A percentile compares a stretch with the other conserved stretches of the same genome.
Conservation (phyloP, 2,329 filamentous ascomycete species). For the Emergomyces africanus region DNA sequence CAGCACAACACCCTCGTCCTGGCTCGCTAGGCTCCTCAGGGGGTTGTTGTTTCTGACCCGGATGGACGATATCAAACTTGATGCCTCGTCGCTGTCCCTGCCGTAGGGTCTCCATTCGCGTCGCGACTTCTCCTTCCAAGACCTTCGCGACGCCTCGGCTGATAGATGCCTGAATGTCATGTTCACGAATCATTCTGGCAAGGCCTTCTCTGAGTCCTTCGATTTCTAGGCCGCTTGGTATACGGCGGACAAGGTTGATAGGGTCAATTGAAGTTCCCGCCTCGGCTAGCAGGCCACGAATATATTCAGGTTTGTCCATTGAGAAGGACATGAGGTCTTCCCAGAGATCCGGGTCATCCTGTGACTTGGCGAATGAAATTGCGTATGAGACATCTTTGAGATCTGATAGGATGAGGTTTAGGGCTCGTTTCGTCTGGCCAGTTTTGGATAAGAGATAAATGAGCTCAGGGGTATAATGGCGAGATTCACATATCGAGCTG, state of each 20-base stretch:
- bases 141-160: constrained; percentile 80
- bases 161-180: constrained; percentile 90
- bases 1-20: constrained; percentile 22
- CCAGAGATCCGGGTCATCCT: constrained; percentile 87
- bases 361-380: constrained; percentile 86
- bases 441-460: constrained; percentile 94
- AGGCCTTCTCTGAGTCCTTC: constrained; percentile 80
- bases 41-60: neutral
- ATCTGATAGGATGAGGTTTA: constrained; percentile 90
- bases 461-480: constrained; percentile 78
- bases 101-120: constrained; percentile 68
- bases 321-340: constrained; percentile 87
- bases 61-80: constrained; percentile 61
- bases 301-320: constrained; percentile 96
- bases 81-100: constrained; percentile 72
- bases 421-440: constrained; percentile 78
- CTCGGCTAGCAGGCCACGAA: constrained; percentile 80
- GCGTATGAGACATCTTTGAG: constrained; percentile 82
- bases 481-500: constrained; percentile 62
- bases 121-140: constrained; percentile 71
- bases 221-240: constrained; percentile 86
- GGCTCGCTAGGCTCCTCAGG: neutral
- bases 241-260: constrained; percentile 75
- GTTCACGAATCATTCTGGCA: constrained; percentile 83
- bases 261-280: constrained; percentile 91